Evolutionary conservation across 2,329 filamentous ascomycete genomes (phyloP).

Genomic region (Fusarium pseudograminearum): DNA sequence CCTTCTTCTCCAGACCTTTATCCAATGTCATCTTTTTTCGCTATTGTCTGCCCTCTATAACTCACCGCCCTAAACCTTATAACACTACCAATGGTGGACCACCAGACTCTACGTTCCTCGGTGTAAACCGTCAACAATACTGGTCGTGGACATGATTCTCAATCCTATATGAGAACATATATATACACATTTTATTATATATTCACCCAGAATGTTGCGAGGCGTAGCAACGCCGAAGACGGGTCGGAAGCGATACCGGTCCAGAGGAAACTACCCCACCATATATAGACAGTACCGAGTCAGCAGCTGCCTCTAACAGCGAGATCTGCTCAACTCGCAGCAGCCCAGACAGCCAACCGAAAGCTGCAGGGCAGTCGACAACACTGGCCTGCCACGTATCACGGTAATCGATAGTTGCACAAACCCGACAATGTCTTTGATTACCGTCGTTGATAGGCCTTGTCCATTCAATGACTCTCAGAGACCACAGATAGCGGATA

Average conservation of each 20-base stretch:
- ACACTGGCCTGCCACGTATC: neutral
- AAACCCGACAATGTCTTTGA: neutral
- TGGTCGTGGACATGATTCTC: too few relatives aligned
- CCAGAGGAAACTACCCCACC: neutral
- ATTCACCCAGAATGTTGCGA: too few relatives aligned
- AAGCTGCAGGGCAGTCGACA: neutral
- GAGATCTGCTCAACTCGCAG: neutral
- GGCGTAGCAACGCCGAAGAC: neutral
- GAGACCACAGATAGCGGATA: neutral
- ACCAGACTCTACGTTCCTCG: neutral
- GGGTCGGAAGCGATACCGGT: neutral
- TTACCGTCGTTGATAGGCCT: neutral
- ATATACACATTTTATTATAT: too few relatives aligned
- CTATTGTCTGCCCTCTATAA: neutral
- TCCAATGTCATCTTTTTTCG: neutral
- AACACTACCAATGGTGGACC: neutral
- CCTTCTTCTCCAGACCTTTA: neutral
- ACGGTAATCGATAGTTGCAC: neutral
- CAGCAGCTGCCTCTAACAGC: neutral
- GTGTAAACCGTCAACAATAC: too few relatives aligned
- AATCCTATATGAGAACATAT: too few relatives aligned
- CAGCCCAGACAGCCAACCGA: neutral
- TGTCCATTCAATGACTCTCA: neutral
- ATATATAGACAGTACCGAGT: neutral
- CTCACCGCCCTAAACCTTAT: neutral